A percentile compares a stretch with the other conserved stretches of the same genome.
Conservation (phyloP, 495 filamentous ascomycete genomes). For the Penicillium subrubescens region DNA sequence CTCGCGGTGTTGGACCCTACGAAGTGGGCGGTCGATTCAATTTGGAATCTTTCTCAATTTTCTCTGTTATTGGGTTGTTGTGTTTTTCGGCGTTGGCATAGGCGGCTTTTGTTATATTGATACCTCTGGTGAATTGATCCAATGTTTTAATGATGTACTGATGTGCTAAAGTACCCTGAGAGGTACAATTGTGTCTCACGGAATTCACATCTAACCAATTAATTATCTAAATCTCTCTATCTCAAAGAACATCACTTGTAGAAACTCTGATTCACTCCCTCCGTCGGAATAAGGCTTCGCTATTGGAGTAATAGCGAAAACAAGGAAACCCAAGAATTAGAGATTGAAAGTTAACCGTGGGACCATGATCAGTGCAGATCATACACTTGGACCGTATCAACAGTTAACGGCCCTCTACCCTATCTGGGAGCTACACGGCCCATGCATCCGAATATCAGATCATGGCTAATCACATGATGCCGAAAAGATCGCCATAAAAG, state of each 20-base stretch:
- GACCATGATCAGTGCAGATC: background rate
- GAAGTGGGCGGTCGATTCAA: constrained; percentile 6
- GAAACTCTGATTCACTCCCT: background rate
- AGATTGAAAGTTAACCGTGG: background rate
- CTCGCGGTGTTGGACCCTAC: constrained; percentile 17
- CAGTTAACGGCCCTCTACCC: background rate
- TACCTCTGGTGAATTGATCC: constrained; percentile 16
- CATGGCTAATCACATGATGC: background rate
- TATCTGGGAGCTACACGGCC: background rate
- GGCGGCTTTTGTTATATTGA: constrained; percentile 11
- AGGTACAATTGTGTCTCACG: background rate
- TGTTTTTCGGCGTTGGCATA: constrained; percentile 5
- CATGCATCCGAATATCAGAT: background rate
- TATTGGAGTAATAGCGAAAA: background rate
- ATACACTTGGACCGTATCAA: background rate
- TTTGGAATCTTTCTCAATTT: background rate
- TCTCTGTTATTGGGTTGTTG: constrained; percentile 1
- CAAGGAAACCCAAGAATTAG: background rate
- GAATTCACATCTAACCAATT: background rate
- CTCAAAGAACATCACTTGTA: background rate
- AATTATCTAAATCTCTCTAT: background rate
- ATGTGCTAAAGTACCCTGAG: background rate
- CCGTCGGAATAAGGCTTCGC: background rate
- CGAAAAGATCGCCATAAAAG: background rate
- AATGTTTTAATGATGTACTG: background rate